Percentiles rank a stretch among this genome's conserved stretches.
These are phyloP conservation scores for Brettanomyces sp. DNA, from an alignment of 805 yeast genomes.

Conservation along the genomic window DNA sequence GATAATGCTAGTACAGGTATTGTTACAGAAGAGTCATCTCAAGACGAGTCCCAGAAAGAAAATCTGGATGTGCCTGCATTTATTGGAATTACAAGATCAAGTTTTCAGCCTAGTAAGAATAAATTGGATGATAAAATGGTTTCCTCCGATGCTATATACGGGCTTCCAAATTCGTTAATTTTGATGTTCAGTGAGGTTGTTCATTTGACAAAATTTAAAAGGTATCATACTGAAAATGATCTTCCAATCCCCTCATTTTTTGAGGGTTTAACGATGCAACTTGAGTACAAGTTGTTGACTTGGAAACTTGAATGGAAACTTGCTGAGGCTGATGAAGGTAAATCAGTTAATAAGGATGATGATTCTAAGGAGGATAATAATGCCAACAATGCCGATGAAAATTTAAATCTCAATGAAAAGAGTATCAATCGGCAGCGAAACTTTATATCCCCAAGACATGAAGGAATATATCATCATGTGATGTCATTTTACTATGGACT, in stretches of 20 bases:
- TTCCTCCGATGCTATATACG: slow-evolving; percentile 75
- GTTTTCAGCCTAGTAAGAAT: slow-evolving; percentile 29
- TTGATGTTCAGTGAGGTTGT: slow-evolving; percentile 66
- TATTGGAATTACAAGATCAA: slow-evolving; percentile 32
- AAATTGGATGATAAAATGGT: slow-evolving; percentile 47
- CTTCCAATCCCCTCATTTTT: slow-evolving; percentile 26
- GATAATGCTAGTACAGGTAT: slow-evolving; percentile 1
- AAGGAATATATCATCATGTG: slow-evolving; percentile 72
- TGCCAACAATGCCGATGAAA: slow-evolving; percentile 1
- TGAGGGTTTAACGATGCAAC: slow-evolving; percentile 25
- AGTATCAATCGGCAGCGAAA: slow-evolving; percentile 10
- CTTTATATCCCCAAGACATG: slow-evolving; percentile 47
- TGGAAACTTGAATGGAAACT: slow-evolving; percentile 78
- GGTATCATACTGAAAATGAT: slow-evolving; percentile 34
- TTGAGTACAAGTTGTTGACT: slow-evolving; percentile 41
- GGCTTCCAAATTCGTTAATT: slow-evolving; percentile 74
- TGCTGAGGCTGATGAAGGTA: slow-evolving; percentile 20
- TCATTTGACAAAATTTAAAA: slow-evolving; percentile 52
- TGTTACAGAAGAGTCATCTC: neutral
- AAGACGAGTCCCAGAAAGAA: neutral
- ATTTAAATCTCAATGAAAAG: neutral
- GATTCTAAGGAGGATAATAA: neutral
- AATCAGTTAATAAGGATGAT: neutral
- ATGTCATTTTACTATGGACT: slow-evolving; percentile 70
- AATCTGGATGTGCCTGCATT: slow-evolving; percentile 28